phyloP scores from a whole-genome alignment of 345 rosid genomes.

The Balakata baccata region DNA sequence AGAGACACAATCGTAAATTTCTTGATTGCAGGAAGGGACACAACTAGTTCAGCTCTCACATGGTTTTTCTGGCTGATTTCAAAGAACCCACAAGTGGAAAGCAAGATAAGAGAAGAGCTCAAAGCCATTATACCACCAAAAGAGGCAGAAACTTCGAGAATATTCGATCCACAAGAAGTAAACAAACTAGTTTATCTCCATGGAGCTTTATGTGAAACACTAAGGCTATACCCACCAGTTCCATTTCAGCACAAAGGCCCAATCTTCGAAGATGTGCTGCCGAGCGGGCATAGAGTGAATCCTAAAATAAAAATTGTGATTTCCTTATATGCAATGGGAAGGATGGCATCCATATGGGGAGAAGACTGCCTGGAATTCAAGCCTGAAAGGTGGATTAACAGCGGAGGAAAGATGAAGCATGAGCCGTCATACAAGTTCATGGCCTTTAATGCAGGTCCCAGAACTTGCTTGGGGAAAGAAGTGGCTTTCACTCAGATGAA shows the following conservation, averaged over 20 bases:
- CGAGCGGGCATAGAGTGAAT: conserved; percentile 39
- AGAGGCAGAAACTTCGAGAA: not conserved
- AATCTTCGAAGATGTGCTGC: conserved; percentile 30
- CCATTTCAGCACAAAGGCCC: conserved; percentile 18
- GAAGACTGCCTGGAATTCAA: conserved; percentile 34
- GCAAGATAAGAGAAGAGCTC: conserved; percentile 16
- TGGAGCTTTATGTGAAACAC: conserved; percentile 16
- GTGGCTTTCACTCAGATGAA: conserved; percentile 58
- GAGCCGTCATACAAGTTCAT: conserved; percentile 58
- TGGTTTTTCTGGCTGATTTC: conserved; percentile 24
- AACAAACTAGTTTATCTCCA: conserved; percentile 17
- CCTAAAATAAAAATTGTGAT: conserved; percentile 28
- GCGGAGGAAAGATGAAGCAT: conserved; percentile 28
- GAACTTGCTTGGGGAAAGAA: conserved; percentile 60
- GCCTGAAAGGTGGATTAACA: conserved; percentile 47
- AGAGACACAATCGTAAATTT: conserved; percentile 21
- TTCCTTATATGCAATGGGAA: conserved; percentile 41
- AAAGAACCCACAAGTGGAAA: conserved; percentile 10
- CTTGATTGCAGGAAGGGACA: conserved; percentile 22
- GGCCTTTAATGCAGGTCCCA: conserved; percentile 62
- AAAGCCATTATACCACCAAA: conserved; percentile 10
- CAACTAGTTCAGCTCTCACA: conserved; percentile 21
- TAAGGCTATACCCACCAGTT: conserved; percentile 23
- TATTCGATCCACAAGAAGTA: not conserved
- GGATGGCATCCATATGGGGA: conserved; percentile 46